phyloP scores from a whole-genome alignment of 202 grass and related monocot species.

The Hordeum pubiflorum region DNA sequence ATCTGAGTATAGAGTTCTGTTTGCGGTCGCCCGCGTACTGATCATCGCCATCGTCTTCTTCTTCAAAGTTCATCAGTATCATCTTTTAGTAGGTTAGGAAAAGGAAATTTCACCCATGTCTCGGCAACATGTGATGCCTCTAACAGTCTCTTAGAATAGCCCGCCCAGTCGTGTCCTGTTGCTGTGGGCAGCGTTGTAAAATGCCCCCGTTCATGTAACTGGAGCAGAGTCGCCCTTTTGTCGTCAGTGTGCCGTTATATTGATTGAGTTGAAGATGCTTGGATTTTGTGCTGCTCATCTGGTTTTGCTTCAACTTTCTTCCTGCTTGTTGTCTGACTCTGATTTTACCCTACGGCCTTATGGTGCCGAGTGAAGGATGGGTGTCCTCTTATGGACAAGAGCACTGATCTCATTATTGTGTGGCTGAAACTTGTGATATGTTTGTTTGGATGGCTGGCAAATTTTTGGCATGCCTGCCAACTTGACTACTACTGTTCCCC shows the following conservation, averaged over 20 bases:
- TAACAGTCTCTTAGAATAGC: conserved; percentile 53
- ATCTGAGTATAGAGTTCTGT: conserved; percentile 39
- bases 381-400: neutral
- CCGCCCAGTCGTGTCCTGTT: conserved; percentile 1
- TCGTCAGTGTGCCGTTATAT: conserved; percentile 14
- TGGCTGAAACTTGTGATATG: neutral
- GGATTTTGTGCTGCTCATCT: neutral
- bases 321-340: neutral
- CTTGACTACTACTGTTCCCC: no score
- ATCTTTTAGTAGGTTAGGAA: conserved; percentile 32
- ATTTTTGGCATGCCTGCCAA: no score
- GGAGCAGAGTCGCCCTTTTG: neutral
- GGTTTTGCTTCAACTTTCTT: neutral
- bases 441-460: no score
- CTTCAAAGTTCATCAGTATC: neutral
- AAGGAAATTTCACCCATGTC: conserved; percentile 43
- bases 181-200: conserved; percentile 31
- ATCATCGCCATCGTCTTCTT: neutral
- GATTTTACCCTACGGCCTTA: neutral
- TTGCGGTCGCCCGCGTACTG: conserved; percentile 23
- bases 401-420: neutral
- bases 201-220: conserved; percentile 17
- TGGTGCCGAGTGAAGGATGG: neutral
- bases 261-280: conserved; percentile 29
- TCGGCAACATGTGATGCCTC: conserved; percentile 37